phyloP scores from a whole-genome alignment of 345 rosid species.

The Crucihimalaya himalaica region DNA sequence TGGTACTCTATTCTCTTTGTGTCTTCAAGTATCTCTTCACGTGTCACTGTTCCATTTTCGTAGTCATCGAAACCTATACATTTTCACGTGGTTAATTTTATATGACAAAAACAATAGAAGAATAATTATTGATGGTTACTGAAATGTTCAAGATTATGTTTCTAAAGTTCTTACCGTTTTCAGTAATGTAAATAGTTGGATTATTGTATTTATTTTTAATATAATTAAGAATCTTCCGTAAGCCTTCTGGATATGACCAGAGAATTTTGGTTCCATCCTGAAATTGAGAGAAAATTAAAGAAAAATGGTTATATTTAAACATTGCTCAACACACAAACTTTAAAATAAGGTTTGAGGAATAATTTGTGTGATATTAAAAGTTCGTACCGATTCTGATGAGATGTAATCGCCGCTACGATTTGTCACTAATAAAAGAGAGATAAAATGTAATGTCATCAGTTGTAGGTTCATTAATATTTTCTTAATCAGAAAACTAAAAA shows the following conservation, averaged over 20 bases:
- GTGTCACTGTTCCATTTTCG: background rate
- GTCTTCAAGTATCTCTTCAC: constrained; percentile 29
- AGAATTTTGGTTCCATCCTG: background rate
- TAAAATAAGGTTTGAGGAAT: too few relatives aligned
- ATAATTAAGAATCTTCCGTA: constrained; percentile 14
- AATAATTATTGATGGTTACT: too few relatives aligned
- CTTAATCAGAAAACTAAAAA: too few relatives aligned
- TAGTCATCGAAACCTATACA: constrained; percentile 18
- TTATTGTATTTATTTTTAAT: constrained; percentile 20
- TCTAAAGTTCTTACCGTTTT: constrained; percentile 36
- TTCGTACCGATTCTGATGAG: constrained; percentile 29
- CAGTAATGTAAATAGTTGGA: constrained; percentile 26
- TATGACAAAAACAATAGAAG: too few relatives aligned
- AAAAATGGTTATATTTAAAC: too few relatives aligned
- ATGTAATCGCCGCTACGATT: constrained; percentile 30
- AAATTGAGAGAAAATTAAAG: background rate
- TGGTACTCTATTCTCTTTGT: constrained; percentile 32
- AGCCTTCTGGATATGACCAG: constrained; percentile 17
- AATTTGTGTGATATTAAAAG: too few relatives aligned
- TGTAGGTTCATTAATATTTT: background rate
- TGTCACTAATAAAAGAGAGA: background rate
- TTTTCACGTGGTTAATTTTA: background rate
- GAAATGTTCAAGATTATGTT: background rate
- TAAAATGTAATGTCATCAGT: too few relatives aligned
- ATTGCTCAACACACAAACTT: too few relatives aligned